A percentile compares a stretch with the other conserved stretches of the same genome.
Evolutionary conservation across 2,329 filamentous ascomycete species (phyloP).

Genomic region (Lasiodiplodia sp.): DNA sequence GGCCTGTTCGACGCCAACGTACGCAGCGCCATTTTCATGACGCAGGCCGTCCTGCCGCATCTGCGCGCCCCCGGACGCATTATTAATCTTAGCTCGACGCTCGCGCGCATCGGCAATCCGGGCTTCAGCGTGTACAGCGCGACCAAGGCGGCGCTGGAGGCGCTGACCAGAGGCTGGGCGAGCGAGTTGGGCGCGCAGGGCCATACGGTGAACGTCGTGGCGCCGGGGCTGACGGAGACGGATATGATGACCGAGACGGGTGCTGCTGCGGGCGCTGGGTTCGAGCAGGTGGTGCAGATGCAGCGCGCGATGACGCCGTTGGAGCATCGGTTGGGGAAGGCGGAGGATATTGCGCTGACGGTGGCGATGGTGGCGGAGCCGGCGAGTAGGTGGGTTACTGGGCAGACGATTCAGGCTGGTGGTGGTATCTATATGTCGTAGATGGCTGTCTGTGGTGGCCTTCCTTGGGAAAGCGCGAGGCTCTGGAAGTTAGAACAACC

Average conservation of each 20-base stretch:
- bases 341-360: constrained; percentile 63
- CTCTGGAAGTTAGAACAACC: no score
- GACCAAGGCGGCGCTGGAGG: constrained; percentile 25
- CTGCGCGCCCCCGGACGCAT: neutral
- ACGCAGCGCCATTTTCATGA: neutral
- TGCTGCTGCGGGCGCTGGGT: no score
- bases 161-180: neutral
- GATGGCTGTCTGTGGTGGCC: neutral
- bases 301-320: constrained; percentile 34
- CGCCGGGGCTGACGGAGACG: no score
- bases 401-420: constrained; percentile 63
- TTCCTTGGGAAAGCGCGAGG: no score
- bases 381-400: constrained; percentile 52
- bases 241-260: no score
- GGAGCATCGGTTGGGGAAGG: constrained; percentile 60
- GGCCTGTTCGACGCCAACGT: constrained; percentile 1
- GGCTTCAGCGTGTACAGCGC: constrained; percentile 1
- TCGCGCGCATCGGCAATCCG: neutral
- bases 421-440: constrained; percentile 48
- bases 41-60: constrained; percentile 15
- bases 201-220: no score
- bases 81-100: neutral
- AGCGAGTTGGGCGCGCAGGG: neutral
- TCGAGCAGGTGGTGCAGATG: constrained; percentile 34
- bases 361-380: constrained; percentile 63